Conservation (phyloP, 1,139 yeast genomes). For the Taiozyma sp. region DNA sequence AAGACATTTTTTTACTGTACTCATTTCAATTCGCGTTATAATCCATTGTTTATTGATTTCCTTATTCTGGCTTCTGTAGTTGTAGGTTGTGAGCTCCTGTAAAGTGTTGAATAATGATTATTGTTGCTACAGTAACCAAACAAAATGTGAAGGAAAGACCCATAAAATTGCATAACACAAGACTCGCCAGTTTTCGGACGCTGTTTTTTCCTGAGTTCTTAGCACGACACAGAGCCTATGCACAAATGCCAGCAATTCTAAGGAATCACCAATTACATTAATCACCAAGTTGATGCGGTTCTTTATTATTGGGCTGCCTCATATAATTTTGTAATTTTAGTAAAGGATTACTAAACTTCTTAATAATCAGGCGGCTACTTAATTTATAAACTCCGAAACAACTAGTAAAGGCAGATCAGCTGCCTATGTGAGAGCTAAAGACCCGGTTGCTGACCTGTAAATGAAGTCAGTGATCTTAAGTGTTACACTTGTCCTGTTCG, state of each 20-base stretch:
- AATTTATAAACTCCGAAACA: neutral
- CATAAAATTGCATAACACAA: too few relatives aligned
- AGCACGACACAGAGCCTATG: too few relatives aligned
- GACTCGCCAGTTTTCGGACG: too few relatives aligned
- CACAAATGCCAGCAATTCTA: too few relatives aligned
- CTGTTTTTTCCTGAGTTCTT: too few relatives aligned
- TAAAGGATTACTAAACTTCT: neutral
- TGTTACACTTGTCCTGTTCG: slow-evolving; percentile 7
- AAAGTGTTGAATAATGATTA: neutral
- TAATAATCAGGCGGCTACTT: neutral
- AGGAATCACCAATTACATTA: neutral
- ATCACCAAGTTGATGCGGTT: too few relatives aligned
- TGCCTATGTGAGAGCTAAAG: neutral
- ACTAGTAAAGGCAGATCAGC: neutral
- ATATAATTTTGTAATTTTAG: too few relatives aligned
- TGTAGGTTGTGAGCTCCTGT: neutral
- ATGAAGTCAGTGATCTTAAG: slow-evolving; percentile 1
- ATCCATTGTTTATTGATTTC: neutral
- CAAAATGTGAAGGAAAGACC: too few relatives aligned
- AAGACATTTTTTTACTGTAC: neutral
- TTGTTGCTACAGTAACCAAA: neutral
- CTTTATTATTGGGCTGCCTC: too few relatives aligned
- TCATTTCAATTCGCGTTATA: neutral
- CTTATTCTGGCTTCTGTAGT: neutral
- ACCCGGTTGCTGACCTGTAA: neutral